Base-by-base conservation (phyloP, 345 rosid genomes). In the Salix udensis region DNA sequence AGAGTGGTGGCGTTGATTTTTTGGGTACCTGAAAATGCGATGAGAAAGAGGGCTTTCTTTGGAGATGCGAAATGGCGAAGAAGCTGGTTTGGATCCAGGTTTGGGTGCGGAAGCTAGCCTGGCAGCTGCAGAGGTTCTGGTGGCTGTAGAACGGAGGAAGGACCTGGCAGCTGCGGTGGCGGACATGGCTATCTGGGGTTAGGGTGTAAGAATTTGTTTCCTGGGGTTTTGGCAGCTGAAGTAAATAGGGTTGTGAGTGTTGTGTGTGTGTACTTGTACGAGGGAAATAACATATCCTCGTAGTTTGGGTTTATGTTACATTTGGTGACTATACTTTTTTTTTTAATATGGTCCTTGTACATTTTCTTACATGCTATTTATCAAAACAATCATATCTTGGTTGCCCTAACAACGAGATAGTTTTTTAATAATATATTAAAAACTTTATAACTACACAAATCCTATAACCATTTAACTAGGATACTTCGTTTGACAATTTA, bases 1-100 rank as follows among this genome's bases (percentile, higher is more conserved):
- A 10, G 62, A 68, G 50, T 65, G 36, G 39, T 11, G n/a, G 24
- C 6, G 64, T 58, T 18, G 31, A 9, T 31, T 19, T 36, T 44
- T 31, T 42, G 46, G 42, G 76, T 73, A 92, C 98, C 97, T 91
- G 91, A 88, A 85, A 79, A 88, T 60, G 71, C 90, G 89, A 44
- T 71, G 81, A 74, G 92, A 78, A 67, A 85, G 82, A 6, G 92
- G 85, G 62, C 70, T 85, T 76, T 82, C 91, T 66, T 86, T 86
- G 19, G 91, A 75, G 83, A 73, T 64, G 50, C 78, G 78, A 62
- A 89, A 86, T 6, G 94, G 76, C 37, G 91, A 86, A 70, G 68
- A 78, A 30, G 86, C 44, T 5, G 90, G 79, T 37, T 39, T 70
- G 75, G 53, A n/a, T 61, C 28, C 52, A 68, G 87, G 9, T 42